A percentile compares a stretch with the other conserved stretches of the same genome.
Evolutionary conservation across 2,329 filamentous ascomycete species (phyloP).

Genomic region (Colletotrichum sp.): DNA sequence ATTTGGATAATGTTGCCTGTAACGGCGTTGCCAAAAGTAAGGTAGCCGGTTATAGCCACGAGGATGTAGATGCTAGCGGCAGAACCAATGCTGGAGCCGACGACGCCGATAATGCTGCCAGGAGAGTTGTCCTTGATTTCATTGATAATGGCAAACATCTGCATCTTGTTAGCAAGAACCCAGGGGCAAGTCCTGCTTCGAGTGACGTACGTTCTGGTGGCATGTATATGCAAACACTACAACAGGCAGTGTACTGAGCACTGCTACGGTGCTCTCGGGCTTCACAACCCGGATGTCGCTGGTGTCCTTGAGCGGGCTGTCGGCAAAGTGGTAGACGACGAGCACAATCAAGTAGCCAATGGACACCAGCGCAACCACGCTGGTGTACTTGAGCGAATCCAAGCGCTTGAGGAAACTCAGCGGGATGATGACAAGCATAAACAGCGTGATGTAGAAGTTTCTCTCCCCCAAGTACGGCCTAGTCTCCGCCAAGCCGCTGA

Average conservation of each 20-base stretch:
- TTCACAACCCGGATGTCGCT: slow-evolving; percentile 77
- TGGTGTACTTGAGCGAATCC: slow-evolving; percentile 97
- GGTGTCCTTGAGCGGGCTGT: slow-evolving; percentile 76
- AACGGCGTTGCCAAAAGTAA: slow-evolving; percentile 91
- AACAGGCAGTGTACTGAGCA: slow-evolving; percentile 87
- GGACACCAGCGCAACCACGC: slow-evolving; percentile 85
- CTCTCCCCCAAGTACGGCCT: slow-evolving; percentile 82
- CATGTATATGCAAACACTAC: slow-evolving; percentile 99
- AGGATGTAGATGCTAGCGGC: slow-evolving; percentile 88
- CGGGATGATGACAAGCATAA: slow-evolving; percentile 96
- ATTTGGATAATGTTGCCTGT: slow-evolving; percentile 93
- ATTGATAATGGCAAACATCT: slow-evolving; percentile 99
- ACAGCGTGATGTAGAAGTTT: slow-evolving; percentile 97
- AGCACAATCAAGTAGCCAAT: slow-evolving; percentile 94
- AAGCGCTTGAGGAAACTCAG: slow-evolving; percentile 89
- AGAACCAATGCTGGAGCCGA: slow-evolving; percentile 83
- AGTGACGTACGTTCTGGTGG: slow-evolving; percentile 82
- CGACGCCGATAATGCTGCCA: slow-evolving; percentile 75
- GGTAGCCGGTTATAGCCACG: slow-evolving; percentile 92
- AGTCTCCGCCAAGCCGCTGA: slow-evolving; percentile 60
- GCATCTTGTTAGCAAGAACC: slow-evolving; percentile 29
- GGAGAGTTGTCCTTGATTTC: slow-evolving; percentile 89
- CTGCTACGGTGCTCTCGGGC: slow-evolving; percentile 80
- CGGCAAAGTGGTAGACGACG: slow-evolving; percentile 90
- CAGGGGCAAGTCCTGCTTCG: not conserved